These are phyloP conservation scores for Panellus pusillus DNA, from an alignment of 768 basidiomycete genomes.

Conservation along the genomic window DNA sequence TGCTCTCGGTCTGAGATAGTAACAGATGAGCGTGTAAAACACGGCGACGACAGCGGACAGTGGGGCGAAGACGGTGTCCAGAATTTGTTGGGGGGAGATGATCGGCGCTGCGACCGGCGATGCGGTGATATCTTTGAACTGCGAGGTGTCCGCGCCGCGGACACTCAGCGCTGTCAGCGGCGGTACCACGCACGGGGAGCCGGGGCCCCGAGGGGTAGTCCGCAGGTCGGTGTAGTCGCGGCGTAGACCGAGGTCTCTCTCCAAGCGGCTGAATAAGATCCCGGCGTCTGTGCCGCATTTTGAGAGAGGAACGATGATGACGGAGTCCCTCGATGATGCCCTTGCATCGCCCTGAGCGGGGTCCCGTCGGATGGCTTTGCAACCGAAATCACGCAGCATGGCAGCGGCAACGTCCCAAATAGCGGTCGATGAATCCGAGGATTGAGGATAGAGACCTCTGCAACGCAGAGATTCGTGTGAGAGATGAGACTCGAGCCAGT, in stretches of 20 bases:
- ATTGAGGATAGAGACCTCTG: conserved; percentile 23
- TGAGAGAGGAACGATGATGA: conserved; percentile 21
- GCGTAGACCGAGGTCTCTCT: conserved; percentile 34
- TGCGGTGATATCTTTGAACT: background rate
- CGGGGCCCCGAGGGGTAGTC: conserved; percentile 8
- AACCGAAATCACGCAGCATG: conserved; percentile 45
- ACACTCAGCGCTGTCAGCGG: background rate
- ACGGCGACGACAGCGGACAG: conserved; percentile 33
- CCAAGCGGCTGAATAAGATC: conserved; percentile 27
- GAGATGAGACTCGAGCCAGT: conserved; percentile 49
- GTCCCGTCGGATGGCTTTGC: conserved; percentile 32
- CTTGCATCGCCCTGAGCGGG: conserved; percentile 7
- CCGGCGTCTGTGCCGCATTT: conserved; percentile 15
- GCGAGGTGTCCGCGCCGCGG: no score
- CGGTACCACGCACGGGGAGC: background rate
- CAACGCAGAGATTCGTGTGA: conserved; percentile 37
- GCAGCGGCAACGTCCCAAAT: conserved; percentile 46
- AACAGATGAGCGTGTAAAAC: conserved; percentile 40
- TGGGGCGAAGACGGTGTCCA: conserved; percentile 26
- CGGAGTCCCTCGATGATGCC: conserved; percentile 15
- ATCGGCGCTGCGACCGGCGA: background rate
- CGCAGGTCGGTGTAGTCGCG: conserved; percentile 28
- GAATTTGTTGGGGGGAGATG: conserved; percentile 10
- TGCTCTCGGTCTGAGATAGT: conserved; percentile 38
- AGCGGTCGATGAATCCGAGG: conserved; percentile 22